Base-by-base conservation (phyloP, 306 rosid genomes). In the Crotalaria pallida region DNA sequence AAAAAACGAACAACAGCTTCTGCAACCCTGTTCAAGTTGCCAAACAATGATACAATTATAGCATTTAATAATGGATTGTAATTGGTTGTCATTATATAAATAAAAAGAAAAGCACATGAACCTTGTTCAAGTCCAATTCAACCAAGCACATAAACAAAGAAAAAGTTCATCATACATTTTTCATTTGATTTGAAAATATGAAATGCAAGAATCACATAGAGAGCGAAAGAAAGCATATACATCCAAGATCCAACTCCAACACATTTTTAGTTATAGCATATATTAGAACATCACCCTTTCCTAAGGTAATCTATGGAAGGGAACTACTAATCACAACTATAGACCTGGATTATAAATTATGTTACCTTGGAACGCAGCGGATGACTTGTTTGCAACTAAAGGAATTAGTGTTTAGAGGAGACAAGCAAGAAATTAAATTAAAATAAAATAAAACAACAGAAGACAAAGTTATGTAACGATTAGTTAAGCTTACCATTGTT, bases 1-100 rank as follows among this genome's bases (percentile, higher is more conserved):
- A 94, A 80, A 69, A 87, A 94, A 4, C 98, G 96, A 65, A 93
- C 88, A 69, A 95, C 96, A 40, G 98, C 97, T 83, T 94, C 98
- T 84, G 90, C 98, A 75, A 94, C 99, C 99, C 99, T 95, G 92
- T 43, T 69, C 72, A 80, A 57, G 62, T 73, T 73, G 66, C 50
- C 65, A 77, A 65, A 73, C 58, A 73, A 55, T 3, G 68, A 31
- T 8, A 31, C 6, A 31, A 31, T 31, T 65, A 29, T 59, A 13
- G 45, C 38, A 45, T 24, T 50, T 34, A 6, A 47, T 6, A 27
- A 17, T 66, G 60, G 44, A 63, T 19, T n/a, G 3, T 36, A 43
- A 58, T 18, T 22, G 49, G 10, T 21, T 13, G 23, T 1, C 50
- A 49, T 51, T 27, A 51, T 50, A 17, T 2, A 48, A 3, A 51